Evolutionary conservation across 2,329 filamentous ascomycete species (phyloP).

Genomic region (Penicillium aurantiogriseum): DNA sequence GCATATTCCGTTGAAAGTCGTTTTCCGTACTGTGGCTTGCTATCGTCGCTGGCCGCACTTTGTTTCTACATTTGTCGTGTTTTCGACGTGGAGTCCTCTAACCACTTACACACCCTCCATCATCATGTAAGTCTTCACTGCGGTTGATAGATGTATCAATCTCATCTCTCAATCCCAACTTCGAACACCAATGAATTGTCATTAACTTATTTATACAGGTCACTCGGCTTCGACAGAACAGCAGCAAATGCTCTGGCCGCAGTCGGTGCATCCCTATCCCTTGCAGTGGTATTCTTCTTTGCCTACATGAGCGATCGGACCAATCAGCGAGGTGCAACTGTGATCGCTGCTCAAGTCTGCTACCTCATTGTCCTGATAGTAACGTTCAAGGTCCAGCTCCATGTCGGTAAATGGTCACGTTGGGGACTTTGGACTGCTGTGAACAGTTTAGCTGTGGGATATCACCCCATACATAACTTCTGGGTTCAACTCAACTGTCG

Average conservation of each 20-base stretch:
- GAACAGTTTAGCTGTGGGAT: background rate
- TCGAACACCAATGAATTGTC: no score
- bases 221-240: background rate
- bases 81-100: background rate
- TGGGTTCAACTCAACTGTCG: background rate
- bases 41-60: constrained; percentile 1
- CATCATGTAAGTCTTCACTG: background rate
- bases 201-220: background rate
- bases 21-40: background rate
- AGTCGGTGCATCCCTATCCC: background rate
- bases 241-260: background rate
- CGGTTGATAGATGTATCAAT: background rate
- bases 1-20: background rate
- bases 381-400: background rate
- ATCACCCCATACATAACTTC: background rate
- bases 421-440: constrained; percentile 1
- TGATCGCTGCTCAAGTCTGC: background rate
- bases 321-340: background rate
- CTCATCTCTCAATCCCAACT: no score
- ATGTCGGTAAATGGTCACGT: background rate
- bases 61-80: background rate
- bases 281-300: background rate
- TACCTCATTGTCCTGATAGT: background rate
- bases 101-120: background rate
- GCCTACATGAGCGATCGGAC: background rate